Conservation (phyloP, 169 alveolate species). For the Theileria sp. region DNA sequence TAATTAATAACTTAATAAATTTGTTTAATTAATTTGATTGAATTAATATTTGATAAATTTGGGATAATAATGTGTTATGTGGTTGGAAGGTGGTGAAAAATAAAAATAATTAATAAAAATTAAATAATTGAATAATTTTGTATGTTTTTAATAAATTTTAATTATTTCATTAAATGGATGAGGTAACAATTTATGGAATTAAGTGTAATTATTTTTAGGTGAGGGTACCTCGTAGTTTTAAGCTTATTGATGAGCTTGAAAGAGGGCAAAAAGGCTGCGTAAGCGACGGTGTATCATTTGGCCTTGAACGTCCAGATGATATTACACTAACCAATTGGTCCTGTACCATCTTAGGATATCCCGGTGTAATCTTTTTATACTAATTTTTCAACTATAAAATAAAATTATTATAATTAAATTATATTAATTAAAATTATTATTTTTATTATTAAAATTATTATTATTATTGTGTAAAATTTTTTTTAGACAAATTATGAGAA, state of each 20-base stretch:
- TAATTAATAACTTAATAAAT: no score
- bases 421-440: no score
- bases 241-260: conserved; percentile 95
- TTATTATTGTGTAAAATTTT: no score
- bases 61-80: background rate
- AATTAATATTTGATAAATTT: background rate
- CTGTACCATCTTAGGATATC: conserved; percentile 92
- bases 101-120: background rate
- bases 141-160: background rate
- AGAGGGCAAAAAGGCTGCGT: conserved; percentile 96
- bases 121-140: background rate
- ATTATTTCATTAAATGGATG: conserved; percentile 39
- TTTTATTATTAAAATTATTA: no score
- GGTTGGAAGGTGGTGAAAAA: no score
- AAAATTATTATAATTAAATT: no score
- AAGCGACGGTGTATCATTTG: conserved; percentile 94
- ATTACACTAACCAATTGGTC: conserved; percentile 92
- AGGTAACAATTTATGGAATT: conserved; percentile 20
- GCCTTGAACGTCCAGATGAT: conserved; percentile 91
- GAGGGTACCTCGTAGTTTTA: conserved; percentile 95
- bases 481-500: conserved; percentile 91
- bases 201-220: conserved; percentile 38
- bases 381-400: no score
- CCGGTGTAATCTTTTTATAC: conserved; percentile 75
- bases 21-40: no score